Evolutionary conservation across 2,329 filamentous ascomycete genomes (phyloP), one percentile per base, ranked within the genome.

Genomic region (Penicillium occitanis): DNA sequence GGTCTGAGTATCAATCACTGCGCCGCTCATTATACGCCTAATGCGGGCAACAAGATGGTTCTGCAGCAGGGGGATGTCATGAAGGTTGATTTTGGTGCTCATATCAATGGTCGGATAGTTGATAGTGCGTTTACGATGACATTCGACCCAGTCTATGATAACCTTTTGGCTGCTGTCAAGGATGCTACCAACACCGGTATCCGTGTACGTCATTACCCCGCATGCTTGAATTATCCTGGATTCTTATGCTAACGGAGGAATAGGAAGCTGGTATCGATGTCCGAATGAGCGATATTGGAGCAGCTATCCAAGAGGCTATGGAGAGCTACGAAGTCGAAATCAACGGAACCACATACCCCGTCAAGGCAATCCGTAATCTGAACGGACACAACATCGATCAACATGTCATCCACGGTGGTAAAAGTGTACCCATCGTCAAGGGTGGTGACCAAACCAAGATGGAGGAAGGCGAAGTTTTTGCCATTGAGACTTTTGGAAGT

Each of bases 381-480:
- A 94, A 91, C 74, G 93, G 92, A 10, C 93, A 97, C 82, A 94
- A 91, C 71, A 97, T 97, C 74, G 85, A 91, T 65, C 93, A 88
- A 68, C 95, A 93, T 82, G 89, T 88, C 77, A 97, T 97, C 72
- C 93, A 97, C 80, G 93, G 93, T 66, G 91, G 78, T 63, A 97
- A 97, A 85, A 93, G 91, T 70, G 92, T 97, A 61, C 94, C 93
- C 0, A 97, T 97, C 73, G 92, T 97, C 69, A 96, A 96, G 83
- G 90, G 88, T 68, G 87, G 87, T 68, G 92, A 96, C 74, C 88
- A 90, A 77, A 96, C 92, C 62, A 97, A 96, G 85, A 98, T 98
- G 94, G 93, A 97, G 81, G 94, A 97, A 80, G 93, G 93, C 50
- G 93, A 98, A 75, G 89, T 93, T 19, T 98, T 96, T 78, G 93